phyloP scores from a whole-genome alignment of 805 yeast genomes.

The Lipomyces lipofer region DNA sequence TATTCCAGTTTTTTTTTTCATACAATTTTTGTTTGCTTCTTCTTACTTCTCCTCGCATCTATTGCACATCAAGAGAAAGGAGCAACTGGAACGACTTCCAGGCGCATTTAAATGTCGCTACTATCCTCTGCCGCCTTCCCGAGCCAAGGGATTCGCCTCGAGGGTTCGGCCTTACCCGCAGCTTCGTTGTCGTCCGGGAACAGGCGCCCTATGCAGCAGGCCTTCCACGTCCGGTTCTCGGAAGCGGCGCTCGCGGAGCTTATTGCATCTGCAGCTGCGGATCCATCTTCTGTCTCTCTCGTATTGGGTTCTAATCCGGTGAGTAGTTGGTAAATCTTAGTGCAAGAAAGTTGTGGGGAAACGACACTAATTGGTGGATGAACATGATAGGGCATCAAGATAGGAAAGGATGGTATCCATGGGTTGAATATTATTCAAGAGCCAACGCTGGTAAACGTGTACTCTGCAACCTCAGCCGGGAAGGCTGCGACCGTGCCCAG shows the following conservation, averaged over 20 bases:
- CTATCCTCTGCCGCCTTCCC: constrained; percentile 11
- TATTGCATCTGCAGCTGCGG: constrained; percentile 7
- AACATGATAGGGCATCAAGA: constrained; percentile 16
- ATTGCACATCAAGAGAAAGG: too few relatives aligned
- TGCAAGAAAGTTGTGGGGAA: not conserved
- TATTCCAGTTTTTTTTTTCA: too few relatives aligned
- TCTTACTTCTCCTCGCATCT: too few relatives aligned
- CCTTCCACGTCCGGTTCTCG: constrained; percentile 21
- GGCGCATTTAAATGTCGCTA: too few relatives aligned
- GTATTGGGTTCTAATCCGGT: constrained; percentile 25
- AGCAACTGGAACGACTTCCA: too few relatives aligned
- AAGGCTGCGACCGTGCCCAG: not conserved
- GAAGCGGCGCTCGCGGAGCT: constrained; percentile 21
- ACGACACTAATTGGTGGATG: not conserved
- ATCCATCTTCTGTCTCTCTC: constrained; percentile 19
- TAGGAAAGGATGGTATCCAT: constrained; percentile 13
- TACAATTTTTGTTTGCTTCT: too few relatives aligned
- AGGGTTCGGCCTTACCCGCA: not conserved
- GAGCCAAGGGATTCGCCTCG: constrained; percentile 12
- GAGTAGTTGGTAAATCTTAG: not conserved
- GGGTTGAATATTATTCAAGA: constrained; percentile 12
- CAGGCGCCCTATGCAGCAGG: too few relatives aligned
- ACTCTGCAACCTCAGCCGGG: not conserved
- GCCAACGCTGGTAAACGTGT: constrained; percentile 16
- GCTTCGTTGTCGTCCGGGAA: not conserved